Conservation (phyloP, 805 yeast species). For the Isabelozyma rhagii region DNA sequence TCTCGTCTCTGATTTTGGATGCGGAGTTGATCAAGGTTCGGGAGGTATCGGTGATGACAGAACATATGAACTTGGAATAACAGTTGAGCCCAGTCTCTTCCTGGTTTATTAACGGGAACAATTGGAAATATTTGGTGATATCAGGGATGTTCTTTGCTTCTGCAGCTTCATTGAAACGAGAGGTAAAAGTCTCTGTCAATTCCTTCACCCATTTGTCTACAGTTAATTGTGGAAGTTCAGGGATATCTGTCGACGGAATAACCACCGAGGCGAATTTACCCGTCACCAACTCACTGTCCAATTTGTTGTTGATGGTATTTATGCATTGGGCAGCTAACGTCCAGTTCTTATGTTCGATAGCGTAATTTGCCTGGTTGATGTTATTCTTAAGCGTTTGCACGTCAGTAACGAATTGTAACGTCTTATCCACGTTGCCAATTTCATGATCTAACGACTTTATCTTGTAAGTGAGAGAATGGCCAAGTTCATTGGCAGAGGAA, state of each 20-base stretch:
- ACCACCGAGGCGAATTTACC: constrained; percentile 75
- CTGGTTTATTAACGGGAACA: constrained; percentile 83
- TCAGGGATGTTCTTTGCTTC: constrained; percentile 58
- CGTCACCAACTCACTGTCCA: constrained; percentile 51
- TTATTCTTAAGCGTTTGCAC: constrained; percentile 65
- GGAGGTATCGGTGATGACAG: constrained; percentile 76
- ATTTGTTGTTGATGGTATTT: constrained; percentile 26
- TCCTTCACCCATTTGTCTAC: constrained; percentile 57
- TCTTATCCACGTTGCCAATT: constrained; percentile 56
- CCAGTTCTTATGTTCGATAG: constrained; percentile 71
- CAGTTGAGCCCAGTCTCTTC: constrained; percentile 69
- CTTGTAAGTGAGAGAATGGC: constrained; percentile 63
- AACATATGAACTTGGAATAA: constrained; percentile 83
- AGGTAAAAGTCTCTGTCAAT: constrained; percentile 53
- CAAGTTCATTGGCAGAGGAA: constrained; percentile 60
- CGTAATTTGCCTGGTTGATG: constrained; percentile 61
- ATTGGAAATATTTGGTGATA: constrained; percentile 74
- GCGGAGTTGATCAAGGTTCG: constrained; percentile 55
- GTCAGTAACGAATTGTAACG: constrained; percentile 61
- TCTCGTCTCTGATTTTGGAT: constrained; percentile 3
- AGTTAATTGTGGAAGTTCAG: constrained; percentile 67
- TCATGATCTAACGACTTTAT: constrained; percentile 72
- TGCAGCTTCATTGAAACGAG: constrained; percentile 72
- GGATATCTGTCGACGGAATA: constrained; percentile 84
- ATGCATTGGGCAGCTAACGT: constrained; percentile 74